These are phyloP conservation scores for Coniferiporia sulphurascens DNA, from an alignment of 1,284 basidiomycete species.

Conservation along the genomic window DNA sequence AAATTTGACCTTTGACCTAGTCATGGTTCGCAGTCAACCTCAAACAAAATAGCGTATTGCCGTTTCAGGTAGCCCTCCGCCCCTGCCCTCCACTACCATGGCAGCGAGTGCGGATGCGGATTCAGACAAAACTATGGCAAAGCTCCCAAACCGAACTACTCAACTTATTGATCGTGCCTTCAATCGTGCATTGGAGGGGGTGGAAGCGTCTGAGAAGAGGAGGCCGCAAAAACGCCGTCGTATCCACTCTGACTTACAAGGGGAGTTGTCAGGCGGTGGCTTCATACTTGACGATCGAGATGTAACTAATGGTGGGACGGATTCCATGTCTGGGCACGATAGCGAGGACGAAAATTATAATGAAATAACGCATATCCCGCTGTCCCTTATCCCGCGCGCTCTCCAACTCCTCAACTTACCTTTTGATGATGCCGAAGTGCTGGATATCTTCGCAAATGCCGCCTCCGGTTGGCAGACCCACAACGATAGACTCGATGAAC, in stretches of 20 bases:
- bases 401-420: conserved; percentile 58
- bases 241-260: conserved; percentile 1
- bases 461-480: conserved; percentile 54
- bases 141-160: conserved; percentile 2
- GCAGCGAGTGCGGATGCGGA: conserved; percentile 3
- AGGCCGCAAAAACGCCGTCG: conserved; percentile 13
- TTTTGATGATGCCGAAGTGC: conserved; percentile 61
- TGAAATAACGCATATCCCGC: conserved; percentile 34
- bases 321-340: neutral
- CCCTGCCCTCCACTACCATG: neutral
- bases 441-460: conserved; percentile 66
- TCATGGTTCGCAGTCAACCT: neutral
- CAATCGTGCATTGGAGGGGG: conserved; percentile 3
- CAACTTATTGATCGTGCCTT: conserved; percentile 15
- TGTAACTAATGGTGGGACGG: neutral
- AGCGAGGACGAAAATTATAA: neutral
- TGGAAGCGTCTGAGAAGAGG: neutral
- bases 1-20: conserved; percentile 2
- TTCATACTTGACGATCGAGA: conserved; percentile 6
- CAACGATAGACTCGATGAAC: conserved; percentile 21
- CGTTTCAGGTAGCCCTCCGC: neutral
- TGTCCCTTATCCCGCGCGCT: conserved; percentile 57
- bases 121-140: conserved; percentile 7
- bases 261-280: conserved; percentile 1
- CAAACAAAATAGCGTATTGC: neutral